Evolutionary conservation across 257 asterid genomes (phyloP).

Genomic region (Handroanthus guayacan): DNA sequence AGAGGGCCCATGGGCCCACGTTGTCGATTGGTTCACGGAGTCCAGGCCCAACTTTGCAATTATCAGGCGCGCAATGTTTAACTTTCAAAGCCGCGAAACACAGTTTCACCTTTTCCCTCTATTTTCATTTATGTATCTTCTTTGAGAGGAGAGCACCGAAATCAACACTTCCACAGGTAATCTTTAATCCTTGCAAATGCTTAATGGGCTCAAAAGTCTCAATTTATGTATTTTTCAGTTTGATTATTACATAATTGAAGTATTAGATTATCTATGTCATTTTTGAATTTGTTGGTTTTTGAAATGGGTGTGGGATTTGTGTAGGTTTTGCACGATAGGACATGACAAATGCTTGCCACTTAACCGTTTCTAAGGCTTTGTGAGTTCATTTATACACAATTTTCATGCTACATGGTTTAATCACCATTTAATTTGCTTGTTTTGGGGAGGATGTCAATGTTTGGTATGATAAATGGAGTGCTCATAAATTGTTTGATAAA

Average conservation of each 20-base stretch:
- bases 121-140: background rate
- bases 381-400: conserved; percentile 44
- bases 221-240: background rate
- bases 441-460: background rate
- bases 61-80: background rate
- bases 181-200: background rate
- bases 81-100: conserved; percentile 10
- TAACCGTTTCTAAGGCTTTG: conserved; percentile 50
- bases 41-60: conserved; percentile 15
- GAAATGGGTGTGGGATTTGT: conserved; percentile 28
- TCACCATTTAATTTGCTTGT: background rate
- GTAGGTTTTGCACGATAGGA: conserved; percentile 46
- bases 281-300: conserved; percentile 28
- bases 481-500: conserved; percentile 43
- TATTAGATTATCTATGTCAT: background rate
- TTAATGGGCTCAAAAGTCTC: background rate
- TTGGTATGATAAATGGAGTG: conserved; percentile 4
- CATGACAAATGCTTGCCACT: conserved; percentile 57
- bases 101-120: background rate
- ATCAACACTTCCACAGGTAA: conserved; percentile 21
- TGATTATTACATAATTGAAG: background rate
- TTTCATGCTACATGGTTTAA: background rate
- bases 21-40: background rate
- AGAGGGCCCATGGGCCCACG: conserved; percentile 14
- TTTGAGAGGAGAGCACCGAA: background rate